A percentile compares a stretch with the other conserved stretches of the same genome.
phyloP scores from a whole-genome alignment of 805 yeast species.

The Monosporozyma siamensis region DNA sequence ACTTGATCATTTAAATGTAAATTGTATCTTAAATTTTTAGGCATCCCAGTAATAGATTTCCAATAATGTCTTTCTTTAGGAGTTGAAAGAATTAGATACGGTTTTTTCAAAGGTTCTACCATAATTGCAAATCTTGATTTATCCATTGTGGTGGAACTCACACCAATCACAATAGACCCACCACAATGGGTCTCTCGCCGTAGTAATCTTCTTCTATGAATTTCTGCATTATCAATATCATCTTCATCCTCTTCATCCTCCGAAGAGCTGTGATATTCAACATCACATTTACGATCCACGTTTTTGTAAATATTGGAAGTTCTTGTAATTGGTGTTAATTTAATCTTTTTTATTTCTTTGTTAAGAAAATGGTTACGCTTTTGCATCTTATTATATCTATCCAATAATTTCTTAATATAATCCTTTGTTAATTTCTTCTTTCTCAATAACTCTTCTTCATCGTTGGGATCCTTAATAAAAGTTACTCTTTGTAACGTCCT shows the following conservation, averaged over 20 bases:
- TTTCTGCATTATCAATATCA: constrained; percentile 10
- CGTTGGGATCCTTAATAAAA: constrained; percentile 37
- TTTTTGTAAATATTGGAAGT: constrained; percentile 15
- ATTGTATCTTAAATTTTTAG: constrained; percentile 9
- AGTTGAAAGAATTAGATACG: constrained; percentile 20
- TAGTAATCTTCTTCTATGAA: constrained; percentile 5
- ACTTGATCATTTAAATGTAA: constrained; percentile 14
- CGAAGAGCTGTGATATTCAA: constrained; percentile 24
- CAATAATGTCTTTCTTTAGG: constrained; percentile 15
- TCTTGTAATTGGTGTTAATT: constrained; percentile 7
- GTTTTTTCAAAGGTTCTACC: constrained; percentile 25
- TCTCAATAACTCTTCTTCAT: constrained; percentile 40
- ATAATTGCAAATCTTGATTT: constrained; percentile 18
- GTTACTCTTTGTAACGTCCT: constrained; percentile 40
- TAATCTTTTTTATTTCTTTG: constrained; percentile 13
- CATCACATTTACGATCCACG: constrained; percentile 15
- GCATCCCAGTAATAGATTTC: constrained; percentile 6
- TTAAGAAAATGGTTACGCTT: constrained; percentile 12
- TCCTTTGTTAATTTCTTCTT: constrained; percentile 45
- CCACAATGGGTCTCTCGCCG: constrained; percentile 11
- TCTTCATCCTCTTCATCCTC: constrained; percentile 27
- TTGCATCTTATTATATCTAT: constrained; percentile 22
- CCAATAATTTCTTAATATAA: constrained; percentile 34
- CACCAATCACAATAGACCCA: constrained; percentile 20
- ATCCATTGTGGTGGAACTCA: background rate